Evolutionary conservation across 495 filamentous ascomycete genomes (phyloP).

Genomic region (Penicillium crystallinum): DNA sequence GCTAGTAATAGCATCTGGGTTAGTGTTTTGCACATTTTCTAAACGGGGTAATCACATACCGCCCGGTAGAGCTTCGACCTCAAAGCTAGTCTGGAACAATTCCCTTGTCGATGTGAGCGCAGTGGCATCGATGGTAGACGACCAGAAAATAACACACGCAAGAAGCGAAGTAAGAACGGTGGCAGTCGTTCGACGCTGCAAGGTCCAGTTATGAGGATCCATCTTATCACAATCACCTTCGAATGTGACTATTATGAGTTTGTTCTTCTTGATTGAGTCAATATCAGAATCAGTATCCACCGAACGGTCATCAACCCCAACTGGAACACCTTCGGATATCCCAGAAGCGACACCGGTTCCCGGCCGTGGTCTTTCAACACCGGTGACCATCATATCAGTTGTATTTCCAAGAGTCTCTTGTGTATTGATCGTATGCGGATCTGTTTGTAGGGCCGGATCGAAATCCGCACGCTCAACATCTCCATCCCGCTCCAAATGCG

Average conservation of each 20-base stretch:
- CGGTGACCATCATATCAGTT: conserved; percentile 18
- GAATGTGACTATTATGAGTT: conserved; percentile 54
- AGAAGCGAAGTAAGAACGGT: conserved; percentile 46
- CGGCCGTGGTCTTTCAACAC: conserved; percentile 6
- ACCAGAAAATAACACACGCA: conserved; percentile 39
- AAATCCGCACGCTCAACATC: conserved; percentile 12
- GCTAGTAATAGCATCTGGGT: neutral
- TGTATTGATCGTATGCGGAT: conserved; percentile 20
- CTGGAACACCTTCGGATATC: neutral
- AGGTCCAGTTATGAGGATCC: conserved; percentile 56
- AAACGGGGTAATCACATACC: conserved; percentile 24
- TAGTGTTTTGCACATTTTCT: conserved; percentile 27
- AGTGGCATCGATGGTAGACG: conserved; percentile 43
- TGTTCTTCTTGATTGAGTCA: conserved; percentile 11
- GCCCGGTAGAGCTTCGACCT: conserved; percentile 12
- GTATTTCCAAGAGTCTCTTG: conserved; percentile 11
- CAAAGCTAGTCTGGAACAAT: conserved; percentile 6
- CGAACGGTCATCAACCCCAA: neutral
- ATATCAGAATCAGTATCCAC: neutral
- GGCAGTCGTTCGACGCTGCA: conserved; percentile 25
- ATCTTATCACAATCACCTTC: conserved; percentile 46
- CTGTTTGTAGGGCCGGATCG: conserved; percentile 3
- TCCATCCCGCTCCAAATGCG: conserved; percentile 13
- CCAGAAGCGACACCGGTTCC: neutral
- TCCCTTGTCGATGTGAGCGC: conserved; percentile 12